These are phyloP conservation scores for Lipomyces chichibuensis DNA, from an alignment of 805 yeast genomes.

Conservation along the genomic window DNA sequence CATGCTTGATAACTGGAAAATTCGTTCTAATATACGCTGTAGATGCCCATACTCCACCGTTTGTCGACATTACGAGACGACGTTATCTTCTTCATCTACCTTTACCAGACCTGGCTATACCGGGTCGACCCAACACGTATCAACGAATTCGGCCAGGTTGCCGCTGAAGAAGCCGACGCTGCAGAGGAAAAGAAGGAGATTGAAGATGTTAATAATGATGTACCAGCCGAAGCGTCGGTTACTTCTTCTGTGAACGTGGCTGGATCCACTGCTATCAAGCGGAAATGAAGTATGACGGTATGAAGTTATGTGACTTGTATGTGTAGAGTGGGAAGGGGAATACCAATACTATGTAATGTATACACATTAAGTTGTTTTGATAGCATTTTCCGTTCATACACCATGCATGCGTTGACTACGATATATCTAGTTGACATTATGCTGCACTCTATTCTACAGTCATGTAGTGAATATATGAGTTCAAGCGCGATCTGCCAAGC, in stretches of 20 bases:
- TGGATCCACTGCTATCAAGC: constrained; percentile 4
- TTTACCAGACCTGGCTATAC: constrained; percentile 50
- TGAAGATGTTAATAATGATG: constrained; percentile 14
- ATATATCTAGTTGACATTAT: not conserved
- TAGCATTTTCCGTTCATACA: not conserved
- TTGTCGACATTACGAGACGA: constrained; percentile 50
- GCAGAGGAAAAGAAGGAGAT: constrained; percentile 5
- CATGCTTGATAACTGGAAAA: not conserved
- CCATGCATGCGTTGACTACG: not conserved
- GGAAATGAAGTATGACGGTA: not conserved
- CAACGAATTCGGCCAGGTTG: constrained; percentile 48
- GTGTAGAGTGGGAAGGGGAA: not conserved
- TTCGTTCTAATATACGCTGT: not conserved
- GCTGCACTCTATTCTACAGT: no score
- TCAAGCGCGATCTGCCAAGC: no score
- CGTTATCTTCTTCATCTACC: constrained; percentile 48
- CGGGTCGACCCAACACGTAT: constrained; percentile 48
- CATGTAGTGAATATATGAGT: no score
- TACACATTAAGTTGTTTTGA: no score
- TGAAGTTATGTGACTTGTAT: not conserved
- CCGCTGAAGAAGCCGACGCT: constrained; percentile 35
- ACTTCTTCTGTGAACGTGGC: constrained; percentile 14
- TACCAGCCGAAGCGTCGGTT: constrained; percentile 9
- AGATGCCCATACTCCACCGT: constrained; percentile 50
- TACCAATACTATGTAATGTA: not conserved